Evolutionary conservation across 2,329 filamentous ascomycete species (phyloP), one percentile per base, ranked within the genome.

Genomic region (Coniochaeta pulveracea): DNA sequence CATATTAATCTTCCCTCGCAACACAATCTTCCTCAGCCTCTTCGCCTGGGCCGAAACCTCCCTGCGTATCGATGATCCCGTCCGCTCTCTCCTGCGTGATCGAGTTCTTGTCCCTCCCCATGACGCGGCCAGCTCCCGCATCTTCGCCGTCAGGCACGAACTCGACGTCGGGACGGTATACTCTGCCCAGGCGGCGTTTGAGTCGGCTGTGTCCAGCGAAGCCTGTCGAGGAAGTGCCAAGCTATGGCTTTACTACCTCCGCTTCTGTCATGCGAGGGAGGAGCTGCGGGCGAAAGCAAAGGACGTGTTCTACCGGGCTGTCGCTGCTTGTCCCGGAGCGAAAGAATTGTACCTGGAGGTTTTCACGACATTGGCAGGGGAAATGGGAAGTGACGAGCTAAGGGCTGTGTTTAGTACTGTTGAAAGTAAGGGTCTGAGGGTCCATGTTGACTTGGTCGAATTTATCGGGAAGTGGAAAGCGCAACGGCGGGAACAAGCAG

Each of bases 21-120:
- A 94, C 56, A 82, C 76, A 2, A 64, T 85, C 5, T 79, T 95
- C 40, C 65, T 93, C 1, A 63, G 70, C 2, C 58, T 91, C 1
- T 80, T 80, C 41, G 69, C 76, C n/a, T 82, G 78, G 63, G 77
- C 83, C 40, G 79, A 89, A 49, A 39, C 46, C 7, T 72, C 78
- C 6, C 72, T 85, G 26, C 71, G 78, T 16, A 68, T 91, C 34
- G 72, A 85, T 40, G 83, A 93, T 44, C 80, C 84, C 12, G 72
- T 93, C 14, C 75, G 82, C n/a, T 63, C 69, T 5, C 56, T 83
- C 7, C 59, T 88, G 9, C 56, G 66, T 14, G 63, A 66, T 49
- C 66, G 66, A 47, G 54, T 74, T 0, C 52, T 69, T 3, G 41
- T 50, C 11, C 32, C 11, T 19, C 19, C 37, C 6, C 51, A 61